Base-by-base conservation (phyloP, 139 green algal genomes). In the Trebouxia sp. region DNA sequence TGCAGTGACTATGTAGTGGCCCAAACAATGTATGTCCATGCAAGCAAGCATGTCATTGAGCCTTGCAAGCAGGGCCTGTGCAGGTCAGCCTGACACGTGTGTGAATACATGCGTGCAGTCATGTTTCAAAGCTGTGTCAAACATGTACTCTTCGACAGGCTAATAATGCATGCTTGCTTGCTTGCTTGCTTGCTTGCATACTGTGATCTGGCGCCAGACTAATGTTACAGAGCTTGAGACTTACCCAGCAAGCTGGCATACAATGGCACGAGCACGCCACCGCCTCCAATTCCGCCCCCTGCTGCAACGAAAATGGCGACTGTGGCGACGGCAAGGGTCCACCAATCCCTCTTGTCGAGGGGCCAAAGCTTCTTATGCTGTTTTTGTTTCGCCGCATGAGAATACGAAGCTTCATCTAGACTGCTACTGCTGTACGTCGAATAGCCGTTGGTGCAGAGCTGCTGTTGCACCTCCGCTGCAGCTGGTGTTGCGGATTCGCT, bases 281-380 rank as follows among this genome's bases (percentile, higher is more conserved):
- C 88, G 1, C 88, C 86, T 6, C 88, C 88, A 37, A 92, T 87
- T 32, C 88, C 88, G 5, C 85, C 84, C 28, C 88, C 88, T 58
- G 88, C 88, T 65, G 88, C 88, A 24, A 88, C 67, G 43, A 90
- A 85, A 15, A 90, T 83, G n/a, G 69, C 80, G 30, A 85, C 10
- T 0, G 28, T 50, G 11, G 82, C 80, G 43, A 84, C 38, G n/a
- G 53, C 24, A 37, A 86, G 69, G 0, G 78, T 48, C 5, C 76
- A 51, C 1, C 79, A 26, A 43, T 90, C 86, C 43, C 76, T 66
- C 8, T 10, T 41, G 22, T 37, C 17, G 22, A 84, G 78, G 0
- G 86, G 86, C 30, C 39, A 80, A 2, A 90, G 69, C 1, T 39
- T 5, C 48, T 90, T 90, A 65, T 88, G 85, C 26, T 37, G 41